Evolutionary conservation across 2,329 filamentous ascomycete species (phyloP), one percentile per base, ranked within the genome.

Genomic region (Sclerotinia spermophila): DNA sequence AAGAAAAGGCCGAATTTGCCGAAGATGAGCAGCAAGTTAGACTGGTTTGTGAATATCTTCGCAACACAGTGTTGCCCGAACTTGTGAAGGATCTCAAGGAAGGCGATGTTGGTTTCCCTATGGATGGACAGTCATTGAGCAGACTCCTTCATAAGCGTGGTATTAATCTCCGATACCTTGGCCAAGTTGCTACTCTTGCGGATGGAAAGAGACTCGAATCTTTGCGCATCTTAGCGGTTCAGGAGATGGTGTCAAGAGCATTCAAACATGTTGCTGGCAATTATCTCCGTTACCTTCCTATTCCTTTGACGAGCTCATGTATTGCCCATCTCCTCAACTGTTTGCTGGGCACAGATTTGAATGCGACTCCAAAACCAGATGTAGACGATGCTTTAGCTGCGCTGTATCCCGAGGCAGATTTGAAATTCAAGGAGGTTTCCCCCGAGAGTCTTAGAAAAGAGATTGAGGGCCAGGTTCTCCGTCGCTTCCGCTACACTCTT

Each of bases 161-260:
- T 82, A 94, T 99, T 84, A 99, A 99, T 83, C 87, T 98, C 73
- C 89, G 96, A 78, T 99, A 99, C 81, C 86, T 98, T n/a, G 96
- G 96, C 75, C 91, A 90, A 81, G 82, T 99, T 73, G 91, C 93
- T 19, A 84, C 87, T 71, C 85, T 92, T 67, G 89, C 91, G 76
- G 87, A 87, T 74, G 90, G 90, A 70, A 85, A 88, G 68, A 90
- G 93, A 73, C 85, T 98, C 35, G 84, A 90, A 76, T 94, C 94
- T 73, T 85, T 99, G 76, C 89, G 88, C 74, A 87, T 89, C 70
- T 87, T 99, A 51, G 87, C 91, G 72, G 82, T 93, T 56, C 95
- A 97, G 79, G 96, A 99, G 81, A 98, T 98, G 91, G 87, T 98
- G 74, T 87, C 92, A n/a, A 90, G 96, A 83, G 90, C 92, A 7